Percentiles rank a stretch among this genome's conserved stretches.
These are phyloP conservation scores for Kuraishia molischiana DNA, from an alignment of 805 yeast genomes.

Conservation along the genomic window DNA sequence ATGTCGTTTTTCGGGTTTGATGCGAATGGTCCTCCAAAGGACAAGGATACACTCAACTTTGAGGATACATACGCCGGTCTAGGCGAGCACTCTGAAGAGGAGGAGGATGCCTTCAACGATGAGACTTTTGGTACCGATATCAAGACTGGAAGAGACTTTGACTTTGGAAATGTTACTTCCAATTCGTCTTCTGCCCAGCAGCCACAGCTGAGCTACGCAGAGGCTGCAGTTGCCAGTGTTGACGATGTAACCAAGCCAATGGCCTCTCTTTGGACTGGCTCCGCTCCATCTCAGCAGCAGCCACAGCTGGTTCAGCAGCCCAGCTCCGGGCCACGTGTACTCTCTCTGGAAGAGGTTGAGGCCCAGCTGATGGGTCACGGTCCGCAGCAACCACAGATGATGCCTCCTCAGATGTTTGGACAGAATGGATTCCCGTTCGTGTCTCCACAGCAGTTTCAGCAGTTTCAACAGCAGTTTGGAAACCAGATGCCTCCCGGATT, in stretches of 20 bases:
- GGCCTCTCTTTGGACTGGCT: slow-evolving; percentile 59
- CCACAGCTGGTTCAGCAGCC: slow-evolving; percentile 13
- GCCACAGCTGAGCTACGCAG: slow-evolving; percentile 29
- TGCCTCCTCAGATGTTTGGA: slow-evolving; percentile 13
- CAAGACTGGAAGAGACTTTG: slow-evolving; percentile 52
- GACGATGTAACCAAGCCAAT: slow-evolving; percentile 50
- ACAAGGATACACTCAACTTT: slow-evolving; percentile 47
- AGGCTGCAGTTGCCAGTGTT: slow-evolving; percentile 24
- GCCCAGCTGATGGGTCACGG: slow-evolving; percentile 54
- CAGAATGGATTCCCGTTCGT: slow-evolving; percentile 10
- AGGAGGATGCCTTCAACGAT: slow-evolving; percentile 72
- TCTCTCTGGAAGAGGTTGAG: slow-evolving; percentile 79
- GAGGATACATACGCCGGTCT: slow-evolving; percentile 79
- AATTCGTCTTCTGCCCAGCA: slow-evolving; percentile 11
- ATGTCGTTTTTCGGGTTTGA: slow-evolving; percentile 69
- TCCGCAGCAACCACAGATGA: slow-evolving; percentile 14
- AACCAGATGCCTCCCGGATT: slow-evolving; percentile 2
- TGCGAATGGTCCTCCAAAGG: slow-evolving; percentile 27
- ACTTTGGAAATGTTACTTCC: slow-evolving; percentile 31
- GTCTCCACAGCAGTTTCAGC: slow-evolving; percentile 5
- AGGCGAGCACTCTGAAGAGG: slow-evolving; percentile 54
- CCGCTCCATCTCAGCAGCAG: slow-evolving; percentile 6
- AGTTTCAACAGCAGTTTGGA: slow-evolving; percentile 2
- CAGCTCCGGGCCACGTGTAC: slow-evolving; percentile 29
- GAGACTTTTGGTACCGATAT: slow-evolving; percentile 64